These are phyloP conservation scores for Tricholoma bakamatsutake DNA, from an alignment of 768 basidiomycete species.

Conservation along the genomic window DNA sequence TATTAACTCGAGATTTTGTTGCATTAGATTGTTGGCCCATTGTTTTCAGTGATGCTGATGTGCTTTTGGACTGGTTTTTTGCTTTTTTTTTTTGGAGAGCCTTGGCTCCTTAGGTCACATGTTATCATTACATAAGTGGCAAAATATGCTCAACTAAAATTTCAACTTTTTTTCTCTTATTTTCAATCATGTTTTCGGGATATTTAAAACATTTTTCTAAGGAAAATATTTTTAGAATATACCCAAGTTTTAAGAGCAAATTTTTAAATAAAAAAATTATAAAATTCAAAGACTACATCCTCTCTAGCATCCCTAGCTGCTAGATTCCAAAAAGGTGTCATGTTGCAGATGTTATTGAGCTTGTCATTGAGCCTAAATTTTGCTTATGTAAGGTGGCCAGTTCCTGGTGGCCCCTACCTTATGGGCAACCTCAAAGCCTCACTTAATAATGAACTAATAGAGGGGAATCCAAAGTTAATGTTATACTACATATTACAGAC, in stretches of 20 bases:
- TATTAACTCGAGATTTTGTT: neutral
- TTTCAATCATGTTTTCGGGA: neutral
- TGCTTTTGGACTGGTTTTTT: neutral
- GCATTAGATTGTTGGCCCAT: neutral
- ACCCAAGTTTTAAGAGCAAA: neutral
- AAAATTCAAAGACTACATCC: neutral
- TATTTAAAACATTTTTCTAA: neutral
- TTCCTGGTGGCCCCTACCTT: slow-evolving; percentile 14
- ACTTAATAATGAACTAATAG: too few species aligned
- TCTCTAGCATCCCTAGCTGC: neutral
- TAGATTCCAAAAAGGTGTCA: neutral
- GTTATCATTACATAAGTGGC: neutral
- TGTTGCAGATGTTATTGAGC: neutral
- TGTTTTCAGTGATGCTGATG: neutral
- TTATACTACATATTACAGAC: too few species aligned
- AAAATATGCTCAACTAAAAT: neutral
- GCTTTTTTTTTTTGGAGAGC: neutral
- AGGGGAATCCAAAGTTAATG: too few species aligned
- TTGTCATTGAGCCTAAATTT: slow-evolving; percentile 1
- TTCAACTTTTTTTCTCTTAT: neutral
- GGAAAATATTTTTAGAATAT: neutral
- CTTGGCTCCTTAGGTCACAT: neutral
- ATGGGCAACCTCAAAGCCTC: too few species aligned
- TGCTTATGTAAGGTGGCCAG: slow-evolving; percentile 12
- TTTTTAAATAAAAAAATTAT: neutral